Conservation (phyloP, 2,329 filamentous ascomycete genomes). For the Anisogramma anomala region DNA sequence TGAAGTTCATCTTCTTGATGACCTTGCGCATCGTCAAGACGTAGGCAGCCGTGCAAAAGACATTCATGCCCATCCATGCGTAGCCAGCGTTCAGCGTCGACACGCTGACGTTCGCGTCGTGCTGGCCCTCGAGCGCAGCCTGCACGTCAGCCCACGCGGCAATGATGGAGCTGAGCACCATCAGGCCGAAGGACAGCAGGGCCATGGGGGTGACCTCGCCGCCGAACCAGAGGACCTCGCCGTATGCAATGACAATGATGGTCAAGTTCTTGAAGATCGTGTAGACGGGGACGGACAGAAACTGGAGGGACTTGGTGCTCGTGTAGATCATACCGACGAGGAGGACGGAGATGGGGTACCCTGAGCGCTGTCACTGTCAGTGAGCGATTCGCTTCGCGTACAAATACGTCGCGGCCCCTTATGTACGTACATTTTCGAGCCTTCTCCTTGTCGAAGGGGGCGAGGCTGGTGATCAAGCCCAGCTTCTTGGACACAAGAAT, state of each 20-base stretch:
- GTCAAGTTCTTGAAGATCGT: constrained; percentile 99
- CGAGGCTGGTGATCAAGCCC: constrained; percentile 70
- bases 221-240: constrained; percentile 96
- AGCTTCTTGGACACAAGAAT: constrained; percentile 73
- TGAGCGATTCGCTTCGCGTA: constrained; percentile 5
- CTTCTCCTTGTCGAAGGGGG: constrained; percentile 76
- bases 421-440: constrained; percentile 71
- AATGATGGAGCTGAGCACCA: constrained; percentile 89
- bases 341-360: constrained; percentile 92
- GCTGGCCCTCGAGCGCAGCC: constrained; percentile 59
- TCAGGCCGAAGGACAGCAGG: constrained; percentile 87
- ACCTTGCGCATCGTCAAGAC: constrained; percentile 92
- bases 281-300: constrained; percentile 93
- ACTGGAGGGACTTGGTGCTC: constrained; percentile 88
- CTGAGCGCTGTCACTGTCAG: constrained; percentile 33
- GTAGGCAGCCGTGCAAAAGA: constrained; percentile 85
- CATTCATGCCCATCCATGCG: constrained; percentile 96
- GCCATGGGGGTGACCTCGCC: constrained; percentile 79
- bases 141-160: constrained; percentile 97
- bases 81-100: constrained; percentile 91
- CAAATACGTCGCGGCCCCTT: neutral
- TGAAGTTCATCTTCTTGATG: constrained; percentile 99
- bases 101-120: constrained; percentile 50
- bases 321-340: constrained; percentile 99
- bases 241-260: constrained; percentile 96